Conservation (phyloP, 1,139 yeast species). For the Candida sanyaensis region DNA sequence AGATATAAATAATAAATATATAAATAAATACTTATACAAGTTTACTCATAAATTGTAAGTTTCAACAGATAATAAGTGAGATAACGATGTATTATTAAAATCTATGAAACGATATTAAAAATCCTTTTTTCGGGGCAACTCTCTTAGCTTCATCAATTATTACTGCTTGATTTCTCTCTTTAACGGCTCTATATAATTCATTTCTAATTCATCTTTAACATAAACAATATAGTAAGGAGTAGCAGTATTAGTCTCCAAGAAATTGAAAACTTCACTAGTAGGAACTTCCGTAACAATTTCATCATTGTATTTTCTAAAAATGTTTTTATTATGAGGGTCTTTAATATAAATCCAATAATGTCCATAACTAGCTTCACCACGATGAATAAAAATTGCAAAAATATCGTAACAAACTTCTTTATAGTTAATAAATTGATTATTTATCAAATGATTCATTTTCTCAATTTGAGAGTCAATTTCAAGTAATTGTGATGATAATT, state of each 20-base stretch:
- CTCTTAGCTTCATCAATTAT: no score
- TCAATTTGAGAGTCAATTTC: slow-evolving; percentile 41
- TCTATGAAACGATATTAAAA: no score
- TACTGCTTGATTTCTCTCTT: slow-evolving; percentile 38
- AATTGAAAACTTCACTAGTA: slow-evolving; percentile 73
- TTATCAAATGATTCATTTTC: slow-evolving; percentile 47
- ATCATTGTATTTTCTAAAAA: slow-evolving; percentile 90
- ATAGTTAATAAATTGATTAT: slow-evolving; percentile 61
- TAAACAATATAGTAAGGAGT: slow-evolving; percentile 93
- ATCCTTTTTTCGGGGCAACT: no score
- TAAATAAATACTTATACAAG: background rate
- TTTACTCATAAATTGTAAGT: no score
- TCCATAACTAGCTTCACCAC: slow-evolving; percentile 96
- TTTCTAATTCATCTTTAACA: slow-evolving; percentile 63
- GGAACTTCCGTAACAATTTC: slow-evolving; percentile 84
- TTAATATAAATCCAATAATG: slow-evolving; percentile 95
- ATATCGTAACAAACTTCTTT: slow-evolving; percentile 72
- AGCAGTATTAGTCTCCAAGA: slow-evolving; percentile 73
- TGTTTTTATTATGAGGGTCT: slow-evolving; percentile 61
- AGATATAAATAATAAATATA: background rate
- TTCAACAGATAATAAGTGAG: no score
- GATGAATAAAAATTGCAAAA: slow-evolving; percentile 90
- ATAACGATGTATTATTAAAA: no score
- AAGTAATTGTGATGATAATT: slow-evolving; percentile 29
- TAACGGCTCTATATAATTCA: slow-evolving; percentile 67